These are phyloP conservation scores for Gyromitra esculenta DNA, from an alignment of 2,329 filamentous ascomycete genomes.

Conservation along the genomic window DNA sequence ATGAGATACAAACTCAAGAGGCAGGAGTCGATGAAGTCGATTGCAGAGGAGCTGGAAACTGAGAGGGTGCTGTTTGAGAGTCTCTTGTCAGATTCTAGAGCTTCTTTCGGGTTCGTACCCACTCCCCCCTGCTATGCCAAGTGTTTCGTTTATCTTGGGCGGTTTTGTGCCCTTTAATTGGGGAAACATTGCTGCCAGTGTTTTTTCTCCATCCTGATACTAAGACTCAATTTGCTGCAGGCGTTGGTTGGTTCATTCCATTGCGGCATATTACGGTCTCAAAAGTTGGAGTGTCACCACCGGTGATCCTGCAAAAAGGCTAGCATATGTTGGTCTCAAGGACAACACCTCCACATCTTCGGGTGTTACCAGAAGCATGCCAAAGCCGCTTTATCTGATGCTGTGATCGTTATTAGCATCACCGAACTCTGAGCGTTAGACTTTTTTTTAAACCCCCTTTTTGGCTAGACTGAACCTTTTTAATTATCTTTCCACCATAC, in stretches of 20 bases:
- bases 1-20: conserved; percentile 63
- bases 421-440: conserved; percentile 12
- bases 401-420: conserved; percentile 28
- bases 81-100: conserved; percentile 76
- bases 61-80: conserved; percentile 84
- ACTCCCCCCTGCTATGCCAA: conserved; percentile 24
- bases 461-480: background rate
- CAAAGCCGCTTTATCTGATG: conserved; percentile 53
- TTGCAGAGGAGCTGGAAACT: conserved; percentile 65
- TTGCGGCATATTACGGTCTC: conserved; percentile 90
- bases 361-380: conserved; percentile 14
- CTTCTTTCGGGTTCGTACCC: conserved; percentile 78
- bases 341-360: conserved; percentile 38
- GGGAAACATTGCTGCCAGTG: background rate
- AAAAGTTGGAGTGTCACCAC: conserved; percentile 82
- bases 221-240: conserved; percentile 63
- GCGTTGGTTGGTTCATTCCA: conserved; percentile 91
- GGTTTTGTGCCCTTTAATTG: background rate
- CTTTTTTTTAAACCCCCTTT: background rate
- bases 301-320: conserved; percentile 74
- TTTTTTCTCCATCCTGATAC: conserved; percentile 2
- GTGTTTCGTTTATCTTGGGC: conserved; percentile 21
- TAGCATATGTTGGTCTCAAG: conserved; percentile 83
- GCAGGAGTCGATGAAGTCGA: conserved; percentile 61
- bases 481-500: background rate